phyloP scores from a whole-genome alignment of 2,329 filamentous ascomycete genomes.

The Claviceps pazoutovae region DNA sequence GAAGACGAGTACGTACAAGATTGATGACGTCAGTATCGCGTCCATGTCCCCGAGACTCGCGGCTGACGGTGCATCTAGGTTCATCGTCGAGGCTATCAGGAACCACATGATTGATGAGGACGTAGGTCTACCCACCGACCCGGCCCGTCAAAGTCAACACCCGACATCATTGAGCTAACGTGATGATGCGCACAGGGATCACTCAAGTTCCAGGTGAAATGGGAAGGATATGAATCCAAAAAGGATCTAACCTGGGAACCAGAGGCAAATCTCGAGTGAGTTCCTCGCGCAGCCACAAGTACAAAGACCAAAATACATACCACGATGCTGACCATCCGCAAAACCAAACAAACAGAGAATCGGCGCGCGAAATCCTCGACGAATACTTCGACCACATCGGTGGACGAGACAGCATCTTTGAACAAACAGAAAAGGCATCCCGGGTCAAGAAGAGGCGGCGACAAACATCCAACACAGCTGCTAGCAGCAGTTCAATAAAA shows the following conservation, averaged over 20 bases:
- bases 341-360: conserved; percentile 27
- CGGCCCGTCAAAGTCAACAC: neutral
- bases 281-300: neutral
- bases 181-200: conserved; percentile 23
- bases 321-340: too few species aligned
- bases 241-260: conserved; percentile 68
- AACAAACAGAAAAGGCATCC: conserved; percentile 33
- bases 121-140: conserved; percentile 21
- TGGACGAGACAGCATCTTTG: conserved; percentile 43
- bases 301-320: neutral
- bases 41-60: too few species aligned
- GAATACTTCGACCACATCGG: conserved; percentile 52
- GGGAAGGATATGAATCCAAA: conserved; percentile 62
- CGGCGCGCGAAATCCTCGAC: conserved; percentile 44
- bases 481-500: conserved; percentile 24
- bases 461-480: conserved; percentile 21
- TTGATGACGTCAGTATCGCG: too few species aligned
- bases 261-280: conserved; percentile 43
- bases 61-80: conserved; percentile 31
- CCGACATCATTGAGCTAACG: conserved; percentile 3
- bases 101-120: conserved; percentile 47
- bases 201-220: conserved; percentile 59
- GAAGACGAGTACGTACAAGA: conserved; percentile 28
- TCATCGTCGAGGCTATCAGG: conserved; percentile 60
- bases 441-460: conserved; percentile 46